A percentile compares a stretch with the other conserved stretches of the same genome.
Evolutionary conservation across 805 yeast species (phyloP).

Genomic region (Saturnispora mendoncae): DNA sequence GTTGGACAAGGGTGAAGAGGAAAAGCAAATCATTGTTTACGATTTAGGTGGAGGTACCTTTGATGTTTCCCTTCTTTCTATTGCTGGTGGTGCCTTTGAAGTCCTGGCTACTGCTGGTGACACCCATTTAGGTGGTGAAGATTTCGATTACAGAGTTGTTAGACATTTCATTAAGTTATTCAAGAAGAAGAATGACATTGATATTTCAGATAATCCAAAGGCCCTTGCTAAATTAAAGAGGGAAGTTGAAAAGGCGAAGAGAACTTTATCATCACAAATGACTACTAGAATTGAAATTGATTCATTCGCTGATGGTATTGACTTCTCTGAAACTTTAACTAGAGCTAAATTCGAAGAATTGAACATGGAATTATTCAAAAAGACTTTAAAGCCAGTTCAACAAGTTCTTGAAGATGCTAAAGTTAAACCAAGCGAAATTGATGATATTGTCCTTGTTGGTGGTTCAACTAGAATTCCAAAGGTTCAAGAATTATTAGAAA

Average conservation of each 20-base stretch:
- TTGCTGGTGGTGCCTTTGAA: constrained; percentile 88
- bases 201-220: constrained; percentile 70
- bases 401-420: constrained; percentile 92
- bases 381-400: constrained; percentile 92
- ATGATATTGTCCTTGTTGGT: constrained; percentile 95
- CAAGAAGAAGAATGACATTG: constrained; percentile 88
- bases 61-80: constrained; percentile 80
- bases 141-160: constrained; percentile 83
- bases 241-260: constrained; percentile 97
- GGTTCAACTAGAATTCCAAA: constrained; percentile 99
- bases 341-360: constrained; percentile 98
- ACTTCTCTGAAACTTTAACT: constrained; percentile 88
- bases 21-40: constrained; percentile 83
- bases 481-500: constrained; percentile 87
- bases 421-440: constrained; percentile 74
- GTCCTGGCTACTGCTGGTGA: constrained; percentile 94
- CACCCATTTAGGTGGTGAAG: constrained; percentile 97
- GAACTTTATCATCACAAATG: constrained; percentile 91
- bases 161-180: constrained; percentile 78
- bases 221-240: constrained; percentile 91
- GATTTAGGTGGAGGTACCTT: constrained; percentile 98
- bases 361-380: constrained; percentile 86
- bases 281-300: constrained; percentile 95
- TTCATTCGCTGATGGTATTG: constrained; percentile 89
- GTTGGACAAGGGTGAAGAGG: constrained; percentile 71